A percentile compares a stretch with the other conserved stretches of the same genome.
These are phyloP conservation scores for Dendrocalamus sinicus DNA, from an alignment of 176 grass and related monocot species.

Conservation along the genomic window DNA sequence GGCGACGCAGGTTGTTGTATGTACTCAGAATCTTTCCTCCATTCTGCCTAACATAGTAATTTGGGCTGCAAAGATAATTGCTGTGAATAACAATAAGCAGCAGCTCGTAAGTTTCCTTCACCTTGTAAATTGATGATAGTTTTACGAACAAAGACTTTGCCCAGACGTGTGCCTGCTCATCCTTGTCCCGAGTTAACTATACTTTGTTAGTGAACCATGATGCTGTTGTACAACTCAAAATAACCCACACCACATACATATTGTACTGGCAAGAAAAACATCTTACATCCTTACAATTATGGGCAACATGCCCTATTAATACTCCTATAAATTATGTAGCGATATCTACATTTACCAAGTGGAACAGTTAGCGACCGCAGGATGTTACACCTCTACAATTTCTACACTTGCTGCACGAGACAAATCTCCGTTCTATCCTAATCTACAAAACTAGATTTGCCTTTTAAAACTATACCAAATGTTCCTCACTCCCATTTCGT, in stretches of 20 bases:
- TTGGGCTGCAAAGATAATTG: background rate
- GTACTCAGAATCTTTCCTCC: background rate
- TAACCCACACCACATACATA: conserved; percentile 33
- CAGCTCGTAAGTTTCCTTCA: background rate
- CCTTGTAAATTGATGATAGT: background rate
- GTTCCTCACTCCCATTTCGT: conserved; percentile 58
- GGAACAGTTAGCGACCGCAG: conserved; percentile 21
- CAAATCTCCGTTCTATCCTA: conserved; percentile 37
- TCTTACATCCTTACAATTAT: background rate
- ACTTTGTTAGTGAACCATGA: conserved; percentile 1
- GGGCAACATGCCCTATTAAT: background rate
- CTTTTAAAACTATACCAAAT: conserved; percentile 19
- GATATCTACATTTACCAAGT: conserved; percentile 42
- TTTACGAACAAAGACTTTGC: background rate
- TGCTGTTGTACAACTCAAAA: background rate
- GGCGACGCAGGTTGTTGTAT: background rate
- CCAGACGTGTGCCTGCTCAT: background rate
- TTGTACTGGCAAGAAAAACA: background rate
- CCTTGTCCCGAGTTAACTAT: background rate
- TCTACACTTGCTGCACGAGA: conserved; percentile 18
- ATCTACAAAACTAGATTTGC: conserved; percentile 63
- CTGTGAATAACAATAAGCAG: conserved; percentile 46
- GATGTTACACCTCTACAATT: conserved; percentile 29
- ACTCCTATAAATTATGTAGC: conserved; percentile 1
- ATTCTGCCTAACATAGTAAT: conserved; percentile 4